These are phyloP conservation scores for Metschnikowia similis DNA, from an alignment of 805 yeast genomes.

Conservation along the genomic window DNA sequence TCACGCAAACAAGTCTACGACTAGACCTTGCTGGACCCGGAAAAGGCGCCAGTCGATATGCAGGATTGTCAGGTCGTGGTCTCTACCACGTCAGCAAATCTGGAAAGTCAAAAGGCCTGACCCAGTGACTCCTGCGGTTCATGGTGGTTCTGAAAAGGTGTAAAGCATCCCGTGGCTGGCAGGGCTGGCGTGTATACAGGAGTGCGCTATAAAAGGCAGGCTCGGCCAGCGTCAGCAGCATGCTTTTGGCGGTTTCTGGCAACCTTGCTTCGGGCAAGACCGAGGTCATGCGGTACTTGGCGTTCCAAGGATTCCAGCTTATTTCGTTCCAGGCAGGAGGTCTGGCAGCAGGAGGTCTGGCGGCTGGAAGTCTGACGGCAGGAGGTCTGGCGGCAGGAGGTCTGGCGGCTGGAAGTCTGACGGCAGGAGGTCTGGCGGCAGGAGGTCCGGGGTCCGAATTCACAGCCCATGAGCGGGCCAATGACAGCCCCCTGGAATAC, in stretches of 20 bases:
- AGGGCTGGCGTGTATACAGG: not conserved
- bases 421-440: not conserved
- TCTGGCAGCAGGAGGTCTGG: not conserved
- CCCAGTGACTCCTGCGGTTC: no score
- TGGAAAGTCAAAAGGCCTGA: no score
- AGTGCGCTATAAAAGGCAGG: not conserved
- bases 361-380: not conserved
- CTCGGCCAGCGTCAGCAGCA: conserved; percentile 17
- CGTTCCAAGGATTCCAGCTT: conserved; percentile 49
- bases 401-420: not conserved
- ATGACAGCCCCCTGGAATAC: no score
- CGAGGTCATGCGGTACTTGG: conserved; percentile 56
- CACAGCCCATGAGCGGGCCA: no score
- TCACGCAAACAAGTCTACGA: no score
- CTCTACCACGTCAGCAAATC: no score
- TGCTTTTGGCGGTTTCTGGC: conserved; percentile 78
- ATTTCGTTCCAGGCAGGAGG: conserved; percentile 11
- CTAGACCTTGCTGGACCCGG: no score
- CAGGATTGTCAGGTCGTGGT: no score
- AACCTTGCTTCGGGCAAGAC: conserved; percentile 63
- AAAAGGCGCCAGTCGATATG: no score
- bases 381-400: not conserved
- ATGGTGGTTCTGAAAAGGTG: no score
- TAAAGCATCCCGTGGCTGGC: no score
- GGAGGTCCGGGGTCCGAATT: no score